phyloP scores from a whole-genome alignment of 345 rosid species.

The Odontarrhena argentea region DNA sequence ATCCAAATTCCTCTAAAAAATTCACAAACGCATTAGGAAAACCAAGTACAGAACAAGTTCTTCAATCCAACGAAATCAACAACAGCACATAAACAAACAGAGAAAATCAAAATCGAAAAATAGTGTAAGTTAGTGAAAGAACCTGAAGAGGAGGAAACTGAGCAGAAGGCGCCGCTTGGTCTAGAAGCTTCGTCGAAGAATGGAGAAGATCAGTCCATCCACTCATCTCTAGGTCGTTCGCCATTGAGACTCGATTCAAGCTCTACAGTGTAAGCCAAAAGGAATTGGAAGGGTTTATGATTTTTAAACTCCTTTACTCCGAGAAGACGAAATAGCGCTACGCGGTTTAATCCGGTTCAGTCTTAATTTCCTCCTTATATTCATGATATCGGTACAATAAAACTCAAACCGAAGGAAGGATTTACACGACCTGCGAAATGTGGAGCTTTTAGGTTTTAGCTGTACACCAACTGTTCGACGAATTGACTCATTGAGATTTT shows the following conservation, averaged over 20 bases:
- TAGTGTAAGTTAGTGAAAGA: slow-evolving; percentile 11
- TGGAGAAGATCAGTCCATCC: slow-evolving; percentile 80
- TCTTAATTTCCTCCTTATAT: neutral
- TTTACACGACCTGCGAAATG: neutral
- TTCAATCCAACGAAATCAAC: slow-evolving; percentile 2
- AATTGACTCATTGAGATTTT: neutral
- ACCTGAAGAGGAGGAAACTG: slow-evolving; percentile 96
- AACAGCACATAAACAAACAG: neutral
- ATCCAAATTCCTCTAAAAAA: slow-evolving; percentile 72
- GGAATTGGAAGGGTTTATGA: slow-evolving; percentile 2
- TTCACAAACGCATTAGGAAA: neutral
- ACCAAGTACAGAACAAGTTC: neutral
- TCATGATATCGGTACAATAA: neutral
- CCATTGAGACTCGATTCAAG: slow-evolving; percentile 44
- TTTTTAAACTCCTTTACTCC: neutral
- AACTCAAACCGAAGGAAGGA: neutral
- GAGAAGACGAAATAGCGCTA: neutral
- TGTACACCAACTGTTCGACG: slow-evolving; percentile 35
- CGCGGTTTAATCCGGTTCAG: slow-evolving; percentile 6
- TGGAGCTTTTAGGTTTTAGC: neutral
- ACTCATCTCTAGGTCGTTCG: slow-evolving; percentile 63
- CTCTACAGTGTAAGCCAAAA: slow-evolving; percentile 4
- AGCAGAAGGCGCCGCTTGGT: slow-evolving; percentile 81
- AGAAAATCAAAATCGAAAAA: slow-evolving; percentile 10
- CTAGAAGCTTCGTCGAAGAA: slow-evolving; percentile 78